These are phyloP conservation scores for Barnettozyma sp. DNA, from an alignment of 805 yeast species.

Conservation along the genomic window DNA sequence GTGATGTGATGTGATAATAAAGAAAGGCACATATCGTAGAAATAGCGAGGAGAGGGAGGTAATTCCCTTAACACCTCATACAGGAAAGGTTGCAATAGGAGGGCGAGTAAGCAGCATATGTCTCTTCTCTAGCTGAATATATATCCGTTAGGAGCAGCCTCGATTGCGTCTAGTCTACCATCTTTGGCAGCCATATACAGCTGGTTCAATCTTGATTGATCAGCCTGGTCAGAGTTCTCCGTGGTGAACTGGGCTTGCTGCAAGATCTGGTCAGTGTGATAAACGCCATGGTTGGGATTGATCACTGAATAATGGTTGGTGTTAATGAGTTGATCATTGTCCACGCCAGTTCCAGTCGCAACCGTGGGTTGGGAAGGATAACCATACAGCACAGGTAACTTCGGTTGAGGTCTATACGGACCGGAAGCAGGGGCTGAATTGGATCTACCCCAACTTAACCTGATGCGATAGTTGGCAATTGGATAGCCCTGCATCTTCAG, in stretches of 20 bases:
- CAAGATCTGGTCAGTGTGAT: constrained; percentile 15
- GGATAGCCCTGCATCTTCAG: constrained; percentile 86
- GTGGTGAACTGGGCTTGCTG: constrained; percentile 16
- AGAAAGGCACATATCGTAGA: no score
- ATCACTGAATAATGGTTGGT: constrained; percentile 5
- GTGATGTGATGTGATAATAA: no score
- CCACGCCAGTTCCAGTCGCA: constrained; percentile 1
- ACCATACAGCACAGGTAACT: constrained; percentile 22
- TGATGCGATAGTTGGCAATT: constrained; percentile 73
- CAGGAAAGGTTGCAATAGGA: no score
- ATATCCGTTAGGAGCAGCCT: constrained; percentile 38
- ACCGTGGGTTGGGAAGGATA: constrained; percentile 7
- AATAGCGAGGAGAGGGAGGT: no score
- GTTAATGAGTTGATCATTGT: background rate
- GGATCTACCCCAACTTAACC: constrained; percentile 86
- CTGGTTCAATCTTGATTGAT: constrained; percentile 40
- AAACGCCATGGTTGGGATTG: constrained; percentile 7
- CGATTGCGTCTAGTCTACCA: constrained; percentile 47
- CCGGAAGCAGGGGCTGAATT: constrained; percentile 19
- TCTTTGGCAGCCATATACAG: constrained; percentile 49
- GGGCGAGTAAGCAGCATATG: no score
- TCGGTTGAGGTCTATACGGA: constrained; percentile 21
- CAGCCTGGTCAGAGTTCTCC: constrained; percentile 31
- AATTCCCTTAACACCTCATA: no score
- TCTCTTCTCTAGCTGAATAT: constrained; percentile 8